Evolutionary conservation across 352 stramenopile genomes (phyloP), one percentile per base, ranked within the genome.

Genomic region (Globisporangium viniferum): DNA sequence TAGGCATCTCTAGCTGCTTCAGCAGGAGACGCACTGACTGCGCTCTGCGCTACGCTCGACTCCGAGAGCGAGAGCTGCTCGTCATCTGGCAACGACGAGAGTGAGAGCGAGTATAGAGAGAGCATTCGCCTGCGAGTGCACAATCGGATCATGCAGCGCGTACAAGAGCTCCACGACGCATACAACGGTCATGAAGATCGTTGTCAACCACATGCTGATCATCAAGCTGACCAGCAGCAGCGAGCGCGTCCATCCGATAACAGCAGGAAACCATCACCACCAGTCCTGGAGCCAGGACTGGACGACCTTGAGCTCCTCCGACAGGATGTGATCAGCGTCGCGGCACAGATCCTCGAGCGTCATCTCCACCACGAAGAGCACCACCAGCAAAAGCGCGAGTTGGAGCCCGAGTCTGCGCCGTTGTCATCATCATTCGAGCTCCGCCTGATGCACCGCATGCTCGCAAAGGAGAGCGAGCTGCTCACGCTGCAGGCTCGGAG

Each of bases 381-480:
- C 3, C 57, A 51, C 2, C 12, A 36, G 53, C 22, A 33, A 12
- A 58, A 18, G 53, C 29, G 20, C 10, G 27, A 41, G 12, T 46
- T 27, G 1, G 15, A 72, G 41, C 48, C 70, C 2, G 54, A 59
- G 22, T 35, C 6, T 39, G 33, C 27, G 10, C n/a, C 31, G 5
- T 4, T n/a, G 4, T 9, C 27, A 0, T 9, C n/a, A 20, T 22
- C 66, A 3, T 46, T 80, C 0, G 74, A 80, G 54, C 71, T 77
- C 5, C 51, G 58, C 6, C 68, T 80, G 9, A 71, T 76, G 33
- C 68, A 77, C 53, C 74, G 71, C 62, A 77, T 77, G 74, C 66
- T 77, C 5, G 46, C 67, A n/a, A 80, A 80, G 48, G 73, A 80
- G 66, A 67, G 64, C 46, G 71, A 78, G 51, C 56, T 77, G n/a